phyloP scores from a whole-genome alignment of 345 rosid species.

The Mangifera indica region DNA sequence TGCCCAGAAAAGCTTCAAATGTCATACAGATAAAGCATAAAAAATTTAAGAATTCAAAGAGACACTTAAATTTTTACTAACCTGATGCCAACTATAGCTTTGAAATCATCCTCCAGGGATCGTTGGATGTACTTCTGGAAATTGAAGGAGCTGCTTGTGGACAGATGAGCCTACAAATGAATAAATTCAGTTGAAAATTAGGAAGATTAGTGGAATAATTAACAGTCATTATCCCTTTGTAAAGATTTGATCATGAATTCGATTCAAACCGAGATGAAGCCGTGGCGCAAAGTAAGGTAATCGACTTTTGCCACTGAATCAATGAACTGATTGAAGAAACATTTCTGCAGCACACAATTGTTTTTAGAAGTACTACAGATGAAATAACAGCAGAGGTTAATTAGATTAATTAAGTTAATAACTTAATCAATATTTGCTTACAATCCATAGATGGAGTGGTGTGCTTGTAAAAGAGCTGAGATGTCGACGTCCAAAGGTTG shows the following conservation, averaged over 20 bases:
- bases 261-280: conserved; percentile 54
- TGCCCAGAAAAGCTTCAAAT: conserved; percentile 20
- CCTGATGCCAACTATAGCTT: conserved; percentile 77
- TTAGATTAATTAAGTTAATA: no score
- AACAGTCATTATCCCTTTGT: no score
- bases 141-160: conserved; percentile 46
- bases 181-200: no score
- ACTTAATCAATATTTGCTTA: conserved; percentile 24
- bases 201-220: no score
- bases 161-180: conserved; percentile 46
- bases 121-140: conserved; percentile 72
- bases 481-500: conserved; percentile 73
- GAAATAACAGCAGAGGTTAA: no score
- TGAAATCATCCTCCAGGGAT: conserved; percentile 78
- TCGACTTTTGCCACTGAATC: conserved; percentile 70
- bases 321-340: conserved; percentile 70
- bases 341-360: conserved; percentile 42
- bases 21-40: neutral
- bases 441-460: conserved; percentile 47
- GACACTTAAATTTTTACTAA: neutral
- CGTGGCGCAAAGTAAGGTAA: conserved; percentile 76
- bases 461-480: conserved; percentile 40
- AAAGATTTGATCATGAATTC: no score
- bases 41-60: no score
- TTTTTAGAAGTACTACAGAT: no score